A percentile compares a stretch with the other conserved stretches of the same genome.
phyloP scores from a whole-genome alignment of 306 rosid genomes.

The Erythrophleum fordii region DNA sequence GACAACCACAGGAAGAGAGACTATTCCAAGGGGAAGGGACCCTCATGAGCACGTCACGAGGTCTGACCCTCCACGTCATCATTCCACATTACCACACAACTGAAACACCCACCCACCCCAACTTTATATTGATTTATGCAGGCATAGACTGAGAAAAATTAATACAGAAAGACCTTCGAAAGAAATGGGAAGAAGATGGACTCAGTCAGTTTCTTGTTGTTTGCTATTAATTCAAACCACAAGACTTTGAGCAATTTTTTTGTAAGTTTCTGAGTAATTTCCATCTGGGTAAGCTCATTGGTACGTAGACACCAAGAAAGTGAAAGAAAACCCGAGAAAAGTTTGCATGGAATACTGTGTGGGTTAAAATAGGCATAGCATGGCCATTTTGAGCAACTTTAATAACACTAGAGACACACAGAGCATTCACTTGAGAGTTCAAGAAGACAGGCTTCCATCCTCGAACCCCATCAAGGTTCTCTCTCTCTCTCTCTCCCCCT shows the following conservation, averaged over 20 bases:
- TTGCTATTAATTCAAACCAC: slow-evolving; percentile 19
- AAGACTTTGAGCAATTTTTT: slow-evolving; percentile 4
- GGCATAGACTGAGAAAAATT: background rate
- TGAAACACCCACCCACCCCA: background rate
- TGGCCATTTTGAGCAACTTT: slow-evolving; percentile 32
- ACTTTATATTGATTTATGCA: background rate
- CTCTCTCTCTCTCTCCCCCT: background rate
- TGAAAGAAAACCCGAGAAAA: slow-evolving; percentile 30
- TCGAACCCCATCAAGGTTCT: slow-evolving; percentile 46
- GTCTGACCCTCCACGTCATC: slow-evolving; percentile 33
- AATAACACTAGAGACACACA: slow-evolving; percentile 23
- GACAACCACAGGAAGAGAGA: background rate
- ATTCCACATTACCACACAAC: slow-evolving; percentile 21
- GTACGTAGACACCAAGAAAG: slow-evolving; percentile 43
- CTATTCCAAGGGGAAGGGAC: background rate
- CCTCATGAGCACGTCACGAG: slow-evolving; percentile 4
- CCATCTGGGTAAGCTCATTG: slow-evolving; percentile 24
- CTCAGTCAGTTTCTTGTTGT: slow-evolving; percentile 33
- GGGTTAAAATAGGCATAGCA: slow-evolving; percentile 20
- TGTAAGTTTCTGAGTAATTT: slow-evolving; percentile 19
- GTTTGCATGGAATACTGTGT: background rate
- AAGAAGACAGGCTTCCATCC: slow-evolving; percentile 40
- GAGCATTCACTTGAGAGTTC: slow-evolving; percentile 35
- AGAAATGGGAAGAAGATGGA: slow-evolving; percentile 22
- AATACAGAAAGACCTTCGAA: background rate